phyloP scores from a whole-genome alignment of 2,329 filamentous ascomycete species.

The Talaromyces sp. region DNA sequence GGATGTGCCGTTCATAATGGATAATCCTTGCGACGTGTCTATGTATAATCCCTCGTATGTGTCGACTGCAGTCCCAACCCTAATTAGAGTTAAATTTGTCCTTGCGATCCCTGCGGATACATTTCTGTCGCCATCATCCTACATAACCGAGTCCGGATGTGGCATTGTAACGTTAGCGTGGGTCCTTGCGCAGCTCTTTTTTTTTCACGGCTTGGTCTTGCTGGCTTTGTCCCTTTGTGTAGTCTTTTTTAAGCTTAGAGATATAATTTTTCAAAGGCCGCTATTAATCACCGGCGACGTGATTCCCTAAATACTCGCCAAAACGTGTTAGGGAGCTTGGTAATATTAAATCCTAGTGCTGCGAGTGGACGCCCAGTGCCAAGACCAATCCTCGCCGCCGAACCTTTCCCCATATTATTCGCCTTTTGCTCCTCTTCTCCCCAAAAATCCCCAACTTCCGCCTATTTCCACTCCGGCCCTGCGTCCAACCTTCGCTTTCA shows the following conservation, averaged over 20 bases:
- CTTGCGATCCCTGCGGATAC: too few relatives aligned
- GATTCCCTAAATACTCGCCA: too few relatives aligned
- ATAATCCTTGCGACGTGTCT: too few relatives aligned
- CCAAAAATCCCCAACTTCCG: not conserved
- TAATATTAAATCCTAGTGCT: slow-evolving; percentile 12
- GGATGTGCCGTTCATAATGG: not conserved
- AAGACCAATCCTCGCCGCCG: slow-evolving; percentile 32
- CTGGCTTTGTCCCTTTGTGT: not conserved
- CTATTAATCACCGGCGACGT: too few relatives aligned
- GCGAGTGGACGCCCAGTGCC: slow-evolving; percentile 26
- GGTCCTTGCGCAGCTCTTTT: slow-evolving; percentile 3
- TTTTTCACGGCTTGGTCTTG: not conserved
- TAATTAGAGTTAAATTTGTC: not conserved
- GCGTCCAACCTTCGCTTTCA: not conserved
- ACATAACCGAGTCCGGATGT: slow-evolving; percentile 10
- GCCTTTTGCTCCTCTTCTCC: slow-evolving; percentile 24
- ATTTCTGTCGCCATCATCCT: not conserved
- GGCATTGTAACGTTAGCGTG: slow-evolving; percentile 17
- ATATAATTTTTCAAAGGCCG: too few relatives aligned
- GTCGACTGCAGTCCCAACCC: too few relatives aligned
- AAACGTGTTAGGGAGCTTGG: not conserved
- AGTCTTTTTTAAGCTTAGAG: too few relatives aligned
- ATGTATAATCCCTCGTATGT: not conserved
- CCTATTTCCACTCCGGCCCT: slow-evolving; percentile 3
- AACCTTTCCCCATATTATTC: slow-evolving; percentile 35